Conservation (phyloP, 2,329 filamentous ascomycete genomes). For the Fusarium newnesense region DNA sequence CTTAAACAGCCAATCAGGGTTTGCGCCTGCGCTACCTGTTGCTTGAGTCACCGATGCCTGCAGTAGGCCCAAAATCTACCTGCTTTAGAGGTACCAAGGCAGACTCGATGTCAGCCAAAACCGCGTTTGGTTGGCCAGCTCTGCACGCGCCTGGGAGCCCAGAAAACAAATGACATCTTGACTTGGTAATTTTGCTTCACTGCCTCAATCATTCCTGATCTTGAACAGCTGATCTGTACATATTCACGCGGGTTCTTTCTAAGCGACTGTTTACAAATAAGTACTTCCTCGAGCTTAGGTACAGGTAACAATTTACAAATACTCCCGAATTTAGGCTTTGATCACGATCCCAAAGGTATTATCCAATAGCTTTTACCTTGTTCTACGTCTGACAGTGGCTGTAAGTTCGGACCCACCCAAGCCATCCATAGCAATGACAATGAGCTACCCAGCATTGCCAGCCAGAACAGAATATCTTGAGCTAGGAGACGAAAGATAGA, state of each 20-base stretch:
- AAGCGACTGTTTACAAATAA: neutral
- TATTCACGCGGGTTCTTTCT: neutral
- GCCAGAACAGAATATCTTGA: neutral
- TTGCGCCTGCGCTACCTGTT: constrained; percentile 27
- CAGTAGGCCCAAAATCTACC: constrained; percentile 41
- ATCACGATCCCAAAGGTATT: neutral
- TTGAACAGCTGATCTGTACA: neutral
- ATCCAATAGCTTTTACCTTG: neutral
- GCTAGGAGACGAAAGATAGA: neutral
- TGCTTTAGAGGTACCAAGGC: constrained; percentile 43
- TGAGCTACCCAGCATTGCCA: neutral
- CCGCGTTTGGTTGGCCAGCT: constrained; percentile 35
- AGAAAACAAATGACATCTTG: constrained; percentile 3
- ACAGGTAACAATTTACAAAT: neutral
- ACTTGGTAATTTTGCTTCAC: neutral
- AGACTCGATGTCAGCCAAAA: constrained; percentile 25
- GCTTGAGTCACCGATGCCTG: constrained; percentile 47
- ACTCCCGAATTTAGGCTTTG: neutral
- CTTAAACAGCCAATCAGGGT: constrained; percentile 47
- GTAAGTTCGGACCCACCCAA: neutral
- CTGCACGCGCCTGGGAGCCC: neutral
- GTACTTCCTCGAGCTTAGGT: neutral
- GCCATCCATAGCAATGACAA: neutral
- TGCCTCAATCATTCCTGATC: neutral
- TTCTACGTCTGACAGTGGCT: neutral